Conservation (phyloP, 1,284 basidiomycete genomes). For the Cutaneotrichosporon daszewskae region DNA sequence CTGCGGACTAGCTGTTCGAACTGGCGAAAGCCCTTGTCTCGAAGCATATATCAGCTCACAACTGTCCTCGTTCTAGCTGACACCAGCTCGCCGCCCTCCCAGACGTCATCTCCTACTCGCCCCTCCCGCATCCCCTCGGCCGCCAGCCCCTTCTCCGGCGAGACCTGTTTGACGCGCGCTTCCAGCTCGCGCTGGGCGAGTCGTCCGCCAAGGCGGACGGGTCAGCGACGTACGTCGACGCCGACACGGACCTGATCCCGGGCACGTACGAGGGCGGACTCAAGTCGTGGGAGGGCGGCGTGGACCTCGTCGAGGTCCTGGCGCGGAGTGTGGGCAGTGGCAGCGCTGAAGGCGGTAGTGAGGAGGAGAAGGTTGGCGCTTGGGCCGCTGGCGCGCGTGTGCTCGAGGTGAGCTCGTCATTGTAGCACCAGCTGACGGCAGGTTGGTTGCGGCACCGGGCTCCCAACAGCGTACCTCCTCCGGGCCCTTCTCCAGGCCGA, state of each 20-base stretch:
- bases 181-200: conserved; percentile 62
- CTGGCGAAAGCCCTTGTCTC: neutral
- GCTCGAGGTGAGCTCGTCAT: conserved; percentile 56
- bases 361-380: conserved; percentile 16
- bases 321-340: neutral
- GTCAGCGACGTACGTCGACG: conserved; percentile 74
- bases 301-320: conserved; percentile 65
- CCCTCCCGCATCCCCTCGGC: conserved; percentile 22
- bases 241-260: conserved; percentile 83
- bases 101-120: conserved; percentile 41
- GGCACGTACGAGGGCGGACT: conserved; percentile 92
- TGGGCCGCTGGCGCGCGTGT: conserved; percentile 52
- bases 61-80: neutral
- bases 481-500: conserved; percentile 54
- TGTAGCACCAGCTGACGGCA: conserved; percentile 36
- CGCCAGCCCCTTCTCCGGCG: conserved; percentile 54
- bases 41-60: neutral
- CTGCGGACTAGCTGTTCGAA: no score
- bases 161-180: conserved; percentile 89
- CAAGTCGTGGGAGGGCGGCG: conserved; percentile 95
- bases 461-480: conserved; percentile 73
- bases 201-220: conserved; percentile 19
- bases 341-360: conserved; percentile 32
- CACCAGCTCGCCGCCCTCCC: conserved; percentile 38
- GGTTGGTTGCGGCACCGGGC: conserved; percentile 88